These are phyloP conservation scores for Tuber microsphaerosporum DNA, from an alignment of 495 filamentous ascomycete species.

Conservation along the genomic window DNA sequence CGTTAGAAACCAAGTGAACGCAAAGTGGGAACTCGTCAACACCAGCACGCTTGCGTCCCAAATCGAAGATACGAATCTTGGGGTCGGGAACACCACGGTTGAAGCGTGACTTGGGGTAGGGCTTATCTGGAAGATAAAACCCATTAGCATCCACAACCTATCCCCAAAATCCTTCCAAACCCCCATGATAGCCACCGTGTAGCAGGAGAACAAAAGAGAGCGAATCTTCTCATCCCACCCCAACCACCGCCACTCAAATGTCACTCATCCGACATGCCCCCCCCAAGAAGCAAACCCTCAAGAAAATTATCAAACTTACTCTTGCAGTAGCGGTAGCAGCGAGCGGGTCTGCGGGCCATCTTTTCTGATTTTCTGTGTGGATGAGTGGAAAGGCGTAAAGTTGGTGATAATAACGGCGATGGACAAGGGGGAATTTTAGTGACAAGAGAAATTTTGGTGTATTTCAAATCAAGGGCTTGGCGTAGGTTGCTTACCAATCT, in stretches of 20 bases:
- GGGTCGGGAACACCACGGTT: constrained; percentile 99
- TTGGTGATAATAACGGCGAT: constrained; percentile 14
- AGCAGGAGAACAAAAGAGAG: background rate
- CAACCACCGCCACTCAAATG: background rate
- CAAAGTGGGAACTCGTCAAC: constrained; percentile 98
- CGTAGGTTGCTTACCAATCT: background rate
- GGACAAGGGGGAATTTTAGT: constrained; percentile 10
- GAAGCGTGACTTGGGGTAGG: constrained; percentile 99
- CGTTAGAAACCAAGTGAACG: constrained; percentile 98
- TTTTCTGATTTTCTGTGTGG: constrained; percentile 59
- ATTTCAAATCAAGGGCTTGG: constrained; percentile 36
- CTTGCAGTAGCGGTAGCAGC: constrained; percentile 99
- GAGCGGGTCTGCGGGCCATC: constrained; percentile 96
- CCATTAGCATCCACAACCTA: constrained; percentile 9
- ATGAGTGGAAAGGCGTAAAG: background rate
- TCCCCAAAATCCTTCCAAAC: background rate
- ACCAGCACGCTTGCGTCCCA: constrained; percentile 94
- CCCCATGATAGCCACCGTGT: background rate
- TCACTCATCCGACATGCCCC: constrained; percentile 6
- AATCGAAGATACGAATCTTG: constrained; percentile 99
- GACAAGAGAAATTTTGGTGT: constrained; percentile 11
- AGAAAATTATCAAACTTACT: constrained; percentile 59
- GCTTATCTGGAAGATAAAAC: constrained; percentile 50
- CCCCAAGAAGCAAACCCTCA: constrained; percentile 50
- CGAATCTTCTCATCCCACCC: background rate